Base-by-base conservation (phyloP, 2,329 filamentous ascomycete genomes). In the Scytalidium lignicola region DNA sequence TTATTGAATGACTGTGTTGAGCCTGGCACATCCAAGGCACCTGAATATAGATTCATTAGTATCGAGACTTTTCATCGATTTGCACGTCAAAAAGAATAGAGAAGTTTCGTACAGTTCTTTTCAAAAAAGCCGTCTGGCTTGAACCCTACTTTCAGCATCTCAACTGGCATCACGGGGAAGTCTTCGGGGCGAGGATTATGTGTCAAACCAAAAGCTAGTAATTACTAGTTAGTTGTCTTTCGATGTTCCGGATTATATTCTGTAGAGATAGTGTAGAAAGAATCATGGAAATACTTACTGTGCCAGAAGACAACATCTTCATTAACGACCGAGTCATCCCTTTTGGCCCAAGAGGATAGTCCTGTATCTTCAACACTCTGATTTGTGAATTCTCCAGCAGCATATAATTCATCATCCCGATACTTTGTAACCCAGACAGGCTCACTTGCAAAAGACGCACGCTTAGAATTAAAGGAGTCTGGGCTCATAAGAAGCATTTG, bases 141-240 rank as follows among this genome's bases (percentile, higher is more conserved):
- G 41, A 76, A 56, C 49, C 65, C 62, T 2, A 76, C 69, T 49
- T 65, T 66, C 15, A 73, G 58, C 12, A 63, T 72, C 63, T 84
- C 80, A 57, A 73, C 74, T 0, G 80, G 80, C 81, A 85, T 84
- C 43, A 84, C 76, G 2, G 80, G 80, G 64, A 82, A 84, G 59
- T 84, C 80, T 58, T 83, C 80, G 10, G 76, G 68, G 8, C 80
- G 70, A 0, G 79, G 79, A 32, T 81, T 79, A 55, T 85, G 81
- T 18, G 81, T 84, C 10, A 82, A 73, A 19, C 80, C 68, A 56
- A 72, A 72, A 1, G 75, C n/a, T n/a, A n/a, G n/a, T n/a, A n/a
- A n/a, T n/a, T n/a, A n/a, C n/a, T n/a, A n/a, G n/a, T n/a, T n/a
- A n/a, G n/a, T n/a, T n/a, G n/a, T n/a, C n/a, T n/a, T n/a, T n/a